These are phyloP conservation scores for Prunus yedoensis DNA, from an alignment of 331 rosid genomes.

Conservation along the genomic window DNA sequence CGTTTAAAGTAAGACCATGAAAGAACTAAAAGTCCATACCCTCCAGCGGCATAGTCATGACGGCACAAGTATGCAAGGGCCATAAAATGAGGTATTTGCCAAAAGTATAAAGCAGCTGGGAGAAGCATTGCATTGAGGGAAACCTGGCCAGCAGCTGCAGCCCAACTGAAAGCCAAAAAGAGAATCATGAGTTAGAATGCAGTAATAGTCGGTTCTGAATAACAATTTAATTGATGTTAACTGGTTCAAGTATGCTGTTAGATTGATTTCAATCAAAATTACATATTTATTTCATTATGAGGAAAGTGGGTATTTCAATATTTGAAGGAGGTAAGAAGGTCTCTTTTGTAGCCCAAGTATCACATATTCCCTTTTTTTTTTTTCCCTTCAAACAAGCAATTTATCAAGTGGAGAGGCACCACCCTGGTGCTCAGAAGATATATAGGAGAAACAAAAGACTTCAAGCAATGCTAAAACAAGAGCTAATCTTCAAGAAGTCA, in stretches of 20 bases:
- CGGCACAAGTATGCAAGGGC: conserved; percentile 96
- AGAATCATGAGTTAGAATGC: background rate
- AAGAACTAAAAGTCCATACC: conserved; percentile 49
- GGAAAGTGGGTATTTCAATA: background rate
- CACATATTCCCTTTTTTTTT: no score
- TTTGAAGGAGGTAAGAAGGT: background rate
- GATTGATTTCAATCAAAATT: background rate
- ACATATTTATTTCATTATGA: background rate
- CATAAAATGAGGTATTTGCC: conserved; percentile 99
- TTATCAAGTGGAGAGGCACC: no score
- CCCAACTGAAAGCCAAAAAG: conserved; percentile 52
- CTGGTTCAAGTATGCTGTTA: background rate
- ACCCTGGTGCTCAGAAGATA: no score
- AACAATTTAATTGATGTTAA: background rate
- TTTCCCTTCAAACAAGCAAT: no score
- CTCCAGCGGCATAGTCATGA: conserved; percentile 88
- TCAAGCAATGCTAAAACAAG: no score
- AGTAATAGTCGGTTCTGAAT: background rate
- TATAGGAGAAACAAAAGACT: no score
- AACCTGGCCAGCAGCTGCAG: conserved; percentile 80
- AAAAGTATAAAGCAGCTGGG: conserved; percentile 94
- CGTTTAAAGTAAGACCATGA: background rate
- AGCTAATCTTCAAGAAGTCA: no score
- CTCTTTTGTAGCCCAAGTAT: background rate
- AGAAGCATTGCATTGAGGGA: conserved; percentile 80